Evolutionary conservation across 495 filamentous ascomycete genomes (phyloP).

Genomic region (Apiosordaria backusii): DNA sequence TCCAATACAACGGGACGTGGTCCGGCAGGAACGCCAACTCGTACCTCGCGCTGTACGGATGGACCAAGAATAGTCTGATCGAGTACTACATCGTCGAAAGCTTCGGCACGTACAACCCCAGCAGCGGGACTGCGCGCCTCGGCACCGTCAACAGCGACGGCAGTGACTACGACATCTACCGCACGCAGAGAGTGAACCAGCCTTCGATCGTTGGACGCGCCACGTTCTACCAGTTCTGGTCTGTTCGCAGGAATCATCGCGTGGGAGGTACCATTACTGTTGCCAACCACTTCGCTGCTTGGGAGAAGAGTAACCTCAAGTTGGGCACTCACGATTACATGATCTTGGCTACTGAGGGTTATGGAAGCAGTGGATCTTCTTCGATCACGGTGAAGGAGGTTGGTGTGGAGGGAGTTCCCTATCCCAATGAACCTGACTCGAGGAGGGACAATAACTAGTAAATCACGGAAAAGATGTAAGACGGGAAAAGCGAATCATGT

Average conservation of each 20-base stretch:
- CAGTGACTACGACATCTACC: slow-evolving; percentile 56
- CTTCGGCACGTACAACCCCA: slow-evolving; percentile 44
- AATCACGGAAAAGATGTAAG: background rate
- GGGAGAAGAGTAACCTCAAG: slow-evolving; percentile 46
- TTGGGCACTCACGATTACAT: slow-evolving; percentile 54
- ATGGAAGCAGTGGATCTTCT: slow-evolving; percentile 21
- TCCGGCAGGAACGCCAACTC: slow-evolving; percentile 26
- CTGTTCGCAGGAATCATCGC: slow-evolving; percentile 44
- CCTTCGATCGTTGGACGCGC: slow-evolving; percentile 55
- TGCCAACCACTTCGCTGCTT: slow-evolving; percentile 58
- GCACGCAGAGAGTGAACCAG: slow-evolving; percentile 49
- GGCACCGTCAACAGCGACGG: slow-evolving; percentile 55
- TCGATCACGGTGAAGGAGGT: slow-evolving; percentile 24
- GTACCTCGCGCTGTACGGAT: slow-evolving; percentile 52
- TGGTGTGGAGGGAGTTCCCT: slow-evolving; percentile 20
- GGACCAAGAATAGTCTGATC: slow-evolving; percentile 57
- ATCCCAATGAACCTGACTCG: slow-evolving; percentile 22
- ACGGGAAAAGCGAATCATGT: background rate
- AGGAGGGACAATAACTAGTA: slow-evolving; percentile 20
- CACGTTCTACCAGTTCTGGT: slow-evolving; percentile 62
- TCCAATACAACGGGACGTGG: slow-evolving; percentile 29
- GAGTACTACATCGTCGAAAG: slow-evolving; percentile 63
- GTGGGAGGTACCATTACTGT: slow-evolving; percentile 41
- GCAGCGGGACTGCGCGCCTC: slow-evolving; percentile 49
- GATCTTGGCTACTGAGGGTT: slow-evolving; percentile 56